phyloP scores from a whole-genome alignment of 805 yeast genomes.

The Phaffomyces opuntiae region DNA sequence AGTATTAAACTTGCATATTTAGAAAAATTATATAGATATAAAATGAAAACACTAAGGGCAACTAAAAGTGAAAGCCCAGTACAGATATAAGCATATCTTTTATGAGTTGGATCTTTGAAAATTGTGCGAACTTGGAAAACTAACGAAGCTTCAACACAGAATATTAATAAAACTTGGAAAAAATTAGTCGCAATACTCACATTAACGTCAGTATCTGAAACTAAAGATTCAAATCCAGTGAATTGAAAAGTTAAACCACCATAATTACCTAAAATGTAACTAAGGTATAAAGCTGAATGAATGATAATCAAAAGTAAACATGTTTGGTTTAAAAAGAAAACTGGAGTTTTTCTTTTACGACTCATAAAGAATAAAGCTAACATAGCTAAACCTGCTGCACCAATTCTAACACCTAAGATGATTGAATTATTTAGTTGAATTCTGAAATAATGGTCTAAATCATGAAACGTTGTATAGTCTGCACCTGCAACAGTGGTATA shows the following conservation, averaged over 20 bases:
- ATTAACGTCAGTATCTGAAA: constrained; percentile 32
- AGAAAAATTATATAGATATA: constrained; percentile 50
- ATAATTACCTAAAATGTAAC: constrained; percentile 46
- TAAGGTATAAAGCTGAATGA: constrained; percentile 54
- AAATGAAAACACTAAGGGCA: constrained; percentile 48
- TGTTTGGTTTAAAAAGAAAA: constrained; percentile 65
- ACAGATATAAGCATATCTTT: constrained; percentile 32
- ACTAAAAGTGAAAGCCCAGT: constrained; percentile 34
- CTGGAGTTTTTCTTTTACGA: constrained; percentile 52
- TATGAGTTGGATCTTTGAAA: constrained; percentile 50
- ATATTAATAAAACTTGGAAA: constrained; percentile 52
- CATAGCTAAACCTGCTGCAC: constrained; percentile 43
- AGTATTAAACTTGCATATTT: constrained; percentile 33
- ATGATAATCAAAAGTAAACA: constrained; percentile 50
- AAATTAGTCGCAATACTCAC: constrained; percentile 57
- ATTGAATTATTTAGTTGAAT: constrained; percentile 32
- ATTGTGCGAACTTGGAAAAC: constrained; percentile 67
- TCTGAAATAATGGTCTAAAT: constrained; percentile 33
- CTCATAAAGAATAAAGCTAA: constrained; percentile 41
- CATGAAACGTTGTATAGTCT: constrained; percentile 30
- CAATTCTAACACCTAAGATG: constrained; percentile 52
- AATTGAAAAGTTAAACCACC: constrained; percentile 40
- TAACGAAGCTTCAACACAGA: constrained; percentile 57
- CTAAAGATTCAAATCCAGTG: constrained; percentile 38
- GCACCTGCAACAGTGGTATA: constrained; percentile 39